phyloP scores from a whole-genome alignment of 257 asterid species.

The Solanum pimpinellifolium region DNA sequence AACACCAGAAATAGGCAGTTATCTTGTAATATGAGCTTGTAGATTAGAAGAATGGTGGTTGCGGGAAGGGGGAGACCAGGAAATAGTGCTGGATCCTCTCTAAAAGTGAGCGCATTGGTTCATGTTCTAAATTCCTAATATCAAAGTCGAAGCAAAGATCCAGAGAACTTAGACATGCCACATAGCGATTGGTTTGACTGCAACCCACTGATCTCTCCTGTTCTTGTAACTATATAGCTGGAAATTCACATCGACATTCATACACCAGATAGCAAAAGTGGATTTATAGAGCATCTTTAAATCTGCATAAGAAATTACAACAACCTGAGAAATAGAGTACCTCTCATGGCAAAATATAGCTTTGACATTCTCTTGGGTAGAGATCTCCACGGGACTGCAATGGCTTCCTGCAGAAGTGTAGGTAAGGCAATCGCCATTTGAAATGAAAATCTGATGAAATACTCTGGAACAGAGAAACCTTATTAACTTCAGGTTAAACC shows the following conservation, averaged over 20 bases:
- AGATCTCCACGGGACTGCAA: conserved; percentile 78
- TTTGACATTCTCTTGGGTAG: conserved; percentile 76
- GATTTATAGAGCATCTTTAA: background rate
- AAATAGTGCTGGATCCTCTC: background rate
- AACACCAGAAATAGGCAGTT: background rate
- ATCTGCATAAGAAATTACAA: background rate
- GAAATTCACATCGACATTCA: background rate
- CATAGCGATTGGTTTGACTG: background rate
- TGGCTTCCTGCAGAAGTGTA: conserved; percentile 53
- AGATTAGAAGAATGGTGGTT: background rate
- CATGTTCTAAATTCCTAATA: background rate
- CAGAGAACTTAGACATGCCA: background rate
- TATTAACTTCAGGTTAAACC: background rate
- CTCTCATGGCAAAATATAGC: conserved; percentile 84
- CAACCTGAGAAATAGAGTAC: conserved; percentile 21
- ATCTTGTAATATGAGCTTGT: background rate
- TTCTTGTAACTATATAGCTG: background rate
- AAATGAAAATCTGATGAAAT: background rate
- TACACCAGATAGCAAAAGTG: background rate
- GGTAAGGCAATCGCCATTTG: background rate
- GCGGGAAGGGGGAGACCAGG: background rate
- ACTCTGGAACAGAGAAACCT: background rate
- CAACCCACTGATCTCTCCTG: background rate
- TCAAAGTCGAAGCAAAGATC: background rate
- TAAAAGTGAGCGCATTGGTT: background rate